A percentile compares a stretch with the other conserved stretches of the same genome.
Evolutionary conservation across 768 basidiomycete species (phyloP).

Genomic region (Ramaria sp.): DNA sequence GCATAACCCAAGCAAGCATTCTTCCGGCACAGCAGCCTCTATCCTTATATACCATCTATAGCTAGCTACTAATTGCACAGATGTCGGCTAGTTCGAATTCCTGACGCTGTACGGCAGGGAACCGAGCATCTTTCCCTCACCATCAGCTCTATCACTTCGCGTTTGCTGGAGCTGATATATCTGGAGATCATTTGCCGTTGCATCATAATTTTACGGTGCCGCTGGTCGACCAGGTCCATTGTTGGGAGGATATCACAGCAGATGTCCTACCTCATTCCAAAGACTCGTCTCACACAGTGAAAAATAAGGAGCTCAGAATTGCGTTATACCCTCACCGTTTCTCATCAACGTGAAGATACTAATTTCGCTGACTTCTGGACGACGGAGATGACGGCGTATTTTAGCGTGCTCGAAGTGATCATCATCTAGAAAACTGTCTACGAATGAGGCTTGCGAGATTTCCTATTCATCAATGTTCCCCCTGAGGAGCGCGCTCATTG

Average conservation of each 20-base stretch:
- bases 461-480: constrained; percentile 42
- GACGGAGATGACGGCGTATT: constrained; percentile 38
- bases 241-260: constrained; percentile 34
- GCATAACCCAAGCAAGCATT: too few species aligned
- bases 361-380: too few species aligned
- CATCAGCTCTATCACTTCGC: constrained; percentile 46
- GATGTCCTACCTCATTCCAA: too few species aligned
- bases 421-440: constrained; percentile 27
- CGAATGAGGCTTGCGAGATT: constrained; percentile 28
- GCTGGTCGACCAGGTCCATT: too few species aligned
- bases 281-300: constrained; percentile 32
- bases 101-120: constrained; percentile 39
- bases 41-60: too few species aligned
- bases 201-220: too few species aligned
- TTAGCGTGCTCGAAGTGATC: constrained; percentile 1
- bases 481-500: constrained; percentile 31
- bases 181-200: too few species aligned
- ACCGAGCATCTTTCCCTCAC: constrained; percentile 26
- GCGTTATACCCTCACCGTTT: background rate
- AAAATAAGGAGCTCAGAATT: constrained; percentile 21
- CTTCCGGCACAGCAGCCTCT: too few species aligned
- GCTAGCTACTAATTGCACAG: too few species aligned
- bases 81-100: constrained; percentile 44
- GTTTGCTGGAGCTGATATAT: constrained; percentile 44
- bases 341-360: constrained; percentile 22